Conservation (phyloP, 2,329 filamentous ascomycete genomes). For the Chrysoporthe cubensis region DNA sequence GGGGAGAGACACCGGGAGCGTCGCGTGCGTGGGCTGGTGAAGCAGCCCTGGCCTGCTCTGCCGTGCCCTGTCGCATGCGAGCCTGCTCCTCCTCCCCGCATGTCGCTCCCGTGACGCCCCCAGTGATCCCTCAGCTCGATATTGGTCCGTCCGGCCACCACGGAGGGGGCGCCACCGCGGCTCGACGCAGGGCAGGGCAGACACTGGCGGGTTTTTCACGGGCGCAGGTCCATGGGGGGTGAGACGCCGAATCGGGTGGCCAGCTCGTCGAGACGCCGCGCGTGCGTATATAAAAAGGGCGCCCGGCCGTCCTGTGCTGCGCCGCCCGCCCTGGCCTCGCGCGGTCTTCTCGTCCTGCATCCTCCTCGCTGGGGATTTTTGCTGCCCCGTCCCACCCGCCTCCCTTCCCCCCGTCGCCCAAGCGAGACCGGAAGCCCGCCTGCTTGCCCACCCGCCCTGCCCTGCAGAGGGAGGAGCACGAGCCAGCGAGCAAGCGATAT, state of each 20-base stretch:
- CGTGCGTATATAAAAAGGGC: not conserved
- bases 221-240: not conserved
- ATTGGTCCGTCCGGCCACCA: not conserved
- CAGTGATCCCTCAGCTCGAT: not conserved
- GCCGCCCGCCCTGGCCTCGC: not conserved
- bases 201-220: not conserved
- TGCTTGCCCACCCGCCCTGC: too few species aligned
- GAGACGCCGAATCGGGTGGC: conserved; percentile 2
- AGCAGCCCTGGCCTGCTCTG: not conserved
- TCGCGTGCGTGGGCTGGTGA: too few species aligned
- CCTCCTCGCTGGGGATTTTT: not conserved
- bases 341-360: not conserved
- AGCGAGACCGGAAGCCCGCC: not conserved
- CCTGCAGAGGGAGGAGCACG: not conserved
- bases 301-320: not conserved
- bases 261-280: not conserved
- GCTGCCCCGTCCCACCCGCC: not conserved
- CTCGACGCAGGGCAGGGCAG: not conserved
- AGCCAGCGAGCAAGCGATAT: not conserved
- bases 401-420: not conserved
- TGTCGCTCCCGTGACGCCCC: too few species aligned
- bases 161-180: not conserved
- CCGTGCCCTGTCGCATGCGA: not conserved
- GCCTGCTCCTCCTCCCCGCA: conserved; percentile 2
- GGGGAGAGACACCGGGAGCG: not conserved